Evolutionary conservation across 2,329 filamentous ascomycete genomes (phyloP).

Genomic region (Penicillium decumbens): DNA sequence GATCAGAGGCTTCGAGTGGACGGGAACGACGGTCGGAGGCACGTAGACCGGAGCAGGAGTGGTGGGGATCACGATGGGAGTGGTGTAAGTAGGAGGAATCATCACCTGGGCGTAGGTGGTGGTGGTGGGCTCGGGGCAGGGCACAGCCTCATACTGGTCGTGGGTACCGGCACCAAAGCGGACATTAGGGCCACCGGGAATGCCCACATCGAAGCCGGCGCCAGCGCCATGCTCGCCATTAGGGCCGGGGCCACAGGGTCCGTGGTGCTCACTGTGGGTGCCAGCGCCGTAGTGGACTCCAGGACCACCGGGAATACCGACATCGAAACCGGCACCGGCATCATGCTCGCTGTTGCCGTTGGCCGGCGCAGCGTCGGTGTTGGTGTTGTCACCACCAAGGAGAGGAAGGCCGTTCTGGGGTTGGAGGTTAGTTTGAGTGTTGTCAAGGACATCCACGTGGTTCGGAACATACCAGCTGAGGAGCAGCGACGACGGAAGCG

Average conservation of each 20-base stretch:
- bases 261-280: constrained; percentile 15
- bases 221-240: constrained; percentile 12
- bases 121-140: constrained; percentile 19
- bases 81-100: constrained; percentile 18
- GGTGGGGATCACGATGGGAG: constrained; percentile 17
- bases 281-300: constrained; percentile 18
- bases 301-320: constrained; percentile 28
- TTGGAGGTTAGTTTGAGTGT: constrained; percentile 4
- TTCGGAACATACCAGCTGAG: constrained; percentile 21
- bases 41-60: constrained; percentile 12
- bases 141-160: constrained; percentile 8
- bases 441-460: constrained; percentile 1
- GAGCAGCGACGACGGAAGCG: constrained; percentile 27
- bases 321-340: constrained; percentile 16
- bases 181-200: constrained; percentile 15
- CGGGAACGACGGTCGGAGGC: constrained; percentile 8
- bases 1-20: constrained; percentile 20
- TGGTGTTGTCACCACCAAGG: constrained; percentile 4
- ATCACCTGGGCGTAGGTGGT: constrained; percentile 11
- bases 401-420: constrained; percentile 10
- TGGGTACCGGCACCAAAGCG: constrained; percentile 12
- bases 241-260: constrained; percentile 15
- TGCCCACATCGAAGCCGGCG: constrained; percentile 14
- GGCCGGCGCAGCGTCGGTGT: constrained; percentile 7
- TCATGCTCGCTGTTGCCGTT: constrained; percentile 17